Conservation (phyloP, 148 eudicot genomes). For the Vaccinium myrtillus region DNA sequence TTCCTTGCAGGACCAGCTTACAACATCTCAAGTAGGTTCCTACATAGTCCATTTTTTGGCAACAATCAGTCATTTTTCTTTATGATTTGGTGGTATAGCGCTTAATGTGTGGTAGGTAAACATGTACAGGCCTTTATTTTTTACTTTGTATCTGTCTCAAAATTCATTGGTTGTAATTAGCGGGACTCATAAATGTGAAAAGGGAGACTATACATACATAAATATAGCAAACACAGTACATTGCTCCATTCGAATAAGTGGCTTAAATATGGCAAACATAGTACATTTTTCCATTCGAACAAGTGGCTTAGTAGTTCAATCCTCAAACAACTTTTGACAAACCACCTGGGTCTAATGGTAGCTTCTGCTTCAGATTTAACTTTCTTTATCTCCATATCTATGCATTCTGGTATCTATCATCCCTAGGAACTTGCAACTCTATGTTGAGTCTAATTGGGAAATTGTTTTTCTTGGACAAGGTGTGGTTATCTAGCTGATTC, state of each 20-base stretch:
- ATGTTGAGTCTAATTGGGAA: neutral
- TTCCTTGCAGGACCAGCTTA: slow-evolving; percentile 78
- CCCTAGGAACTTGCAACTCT: neutral
- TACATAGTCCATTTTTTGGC: neutral
- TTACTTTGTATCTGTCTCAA: slow-evolving; percentile 1
- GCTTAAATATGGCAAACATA: too few relatives aligned
- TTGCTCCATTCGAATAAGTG: neutral
- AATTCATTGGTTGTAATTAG: neutral
- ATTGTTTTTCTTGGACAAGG: neutral
- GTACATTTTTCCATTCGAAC: too few relatives aligned
- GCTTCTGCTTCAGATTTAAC: neutral
- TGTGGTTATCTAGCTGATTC: neutral
- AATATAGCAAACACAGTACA: neutral
- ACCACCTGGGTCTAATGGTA: neutral
- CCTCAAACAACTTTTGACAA: neutral
- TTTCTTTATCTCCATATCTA: neutral
- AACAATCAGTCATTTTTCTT: neutral
- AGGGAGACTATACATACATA: neutral
- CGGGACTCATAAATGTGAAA: neutral
- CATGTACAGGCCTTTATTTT: neutral
- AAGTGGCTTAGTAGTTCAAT: neutral
- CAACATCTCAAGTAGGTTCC: slow-evolving; percentile 57
- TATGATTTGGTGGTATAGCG: neutral
- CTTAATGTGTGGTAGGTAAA: neutral
- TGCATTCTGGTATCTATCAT: neutral